Evolutionary conservation across 192 early-diverging fungal species (phyloP), one percentile per base, ranked within the genome.

Genomic region (Jimgerdemannia flammicorona): DNA sequence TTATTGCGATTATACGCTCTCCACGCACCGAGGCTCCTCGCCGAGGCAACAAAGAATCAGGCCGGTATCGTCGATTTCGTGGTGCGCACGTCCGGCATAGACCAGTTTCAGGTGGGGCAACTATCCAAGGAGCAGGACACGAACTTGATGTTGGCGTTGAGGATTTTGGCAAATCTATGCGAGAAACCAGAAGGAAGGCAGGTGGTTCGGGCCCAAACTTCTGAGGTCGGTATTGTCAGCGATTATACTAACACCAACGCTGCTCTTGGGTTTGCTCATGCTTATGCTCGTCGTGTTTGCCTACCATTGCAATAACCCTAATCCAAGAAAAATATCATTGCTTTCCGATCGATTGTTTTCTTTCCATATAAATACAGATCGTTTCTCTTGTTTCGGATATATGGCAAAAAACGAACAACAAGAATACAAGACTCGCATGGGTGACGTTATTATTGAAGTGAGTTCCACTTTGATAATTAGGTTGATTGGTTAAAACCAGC

Each of bases 61-160:
- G 49, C 4, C 11, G 71, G 85, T 81, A 65, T 83, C 66, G 70
- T 88, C 64, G 71, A 87, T 74, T 75, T 76, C 43, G 73, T 83
- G 70, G 69, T 88, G 44, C 18, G 82, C 19, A 73, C 70, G 3
- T 70, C 87, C 4, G 80, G 84, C 40, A 77, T 73, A n/a, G 69
- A 84, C 6, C 72, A 11, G 49, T 4, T 4, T 54, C 73, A 4
- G 65, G 41, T 54, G 17, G 59, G 66, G 68, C 40, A 8, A 4
- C 54, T 70, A 17, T 66, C 44, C 18, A 87, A 89, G 76, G 70
- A 70, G 2, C 76, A 79, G 8, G 91, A 95, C 66, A 90, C 92
- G 42, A 95, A 94, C 72, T 78, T 88, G 40, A 95, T 95, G 94
- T 81, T 97, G 84, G 85, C 86, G 7, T 73, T 90, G 10, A 90